These are phyloP conservation scores for Claviceps citrina DNA, from an alignment of 2,329 filamentous ascomycete genomes.

Conservation along the genomic window DNA sequence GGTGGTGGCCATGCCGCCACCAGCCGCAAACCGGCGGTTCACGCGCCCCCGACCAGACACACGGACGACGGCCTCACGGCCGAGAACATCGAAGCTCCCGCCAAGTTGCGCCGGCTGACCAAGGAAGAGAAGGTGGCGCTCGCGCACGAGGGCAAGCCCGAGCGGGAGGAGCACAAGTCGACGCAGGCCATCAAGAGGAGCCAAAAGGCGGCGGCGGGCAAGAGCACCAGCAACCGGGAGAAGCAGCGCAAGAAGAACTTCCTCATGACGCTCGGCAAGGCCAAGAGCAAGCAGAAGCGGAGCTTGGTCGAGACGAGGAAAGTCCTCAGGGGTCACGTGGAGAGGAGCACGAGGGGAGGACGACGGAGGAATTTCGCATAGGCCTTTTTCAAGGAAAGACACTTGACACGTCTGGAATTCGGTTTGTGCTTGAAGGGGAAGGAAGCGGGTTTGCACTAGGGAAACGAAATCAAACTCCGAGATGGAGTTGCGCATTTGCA, in stretches of 20 bases:
- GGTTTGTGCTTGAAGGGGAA: too few relatives aligned
- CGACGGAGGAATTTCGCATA: constrained; percentile 50
- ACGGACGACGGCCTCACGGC: constrained; percentile 81
- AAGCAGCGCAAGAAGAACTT: constrained; percentile 98
- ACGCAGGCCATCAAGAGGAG: constrained; percentile 72
- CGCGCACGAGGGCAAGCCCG: constrained; percentile 68
- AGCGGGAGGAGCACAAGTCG: constrained; percentile 66
- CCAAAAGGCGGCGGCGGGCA: constrained; percentile 77
- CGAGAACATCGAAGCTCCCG: constrained; percentile 78
- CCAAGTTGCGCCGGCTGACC: constrained; percentile 65
- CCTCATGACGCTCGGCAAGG: constrained; percentile 93
- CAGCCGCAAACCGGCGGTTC: constrained; percentile 17
- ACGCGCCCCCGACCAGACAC: constrained; percentile 42
- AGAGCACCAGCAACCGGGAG: constrained; percentile 94
- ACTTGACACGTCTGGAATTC: neutral
- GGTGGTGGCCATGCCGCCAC: constrained; percentile 18
- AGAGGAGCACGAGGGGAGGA: constrained; percentile 71
- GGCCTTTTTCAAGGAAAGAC: too few relatives aligned
- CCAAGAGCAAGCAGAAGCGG: constrained; percentile 86
- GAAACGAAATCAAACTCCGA: too few relatives aligned
- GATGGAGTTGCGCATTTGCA: too few relatives aligned
- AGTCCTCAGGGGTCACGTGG: constrained; percentile 65
- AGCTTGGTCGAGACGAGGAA: constrained; percentile 76
- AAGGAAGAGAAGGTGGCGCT: constrained; percentile 80
- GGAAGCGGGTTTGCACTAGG: too few relatives aligned